Evolutionary conservation across 2,329 filamentous ascomycete species (phyloP).

Genomic region (Exophiala aquamarina): DNA sequence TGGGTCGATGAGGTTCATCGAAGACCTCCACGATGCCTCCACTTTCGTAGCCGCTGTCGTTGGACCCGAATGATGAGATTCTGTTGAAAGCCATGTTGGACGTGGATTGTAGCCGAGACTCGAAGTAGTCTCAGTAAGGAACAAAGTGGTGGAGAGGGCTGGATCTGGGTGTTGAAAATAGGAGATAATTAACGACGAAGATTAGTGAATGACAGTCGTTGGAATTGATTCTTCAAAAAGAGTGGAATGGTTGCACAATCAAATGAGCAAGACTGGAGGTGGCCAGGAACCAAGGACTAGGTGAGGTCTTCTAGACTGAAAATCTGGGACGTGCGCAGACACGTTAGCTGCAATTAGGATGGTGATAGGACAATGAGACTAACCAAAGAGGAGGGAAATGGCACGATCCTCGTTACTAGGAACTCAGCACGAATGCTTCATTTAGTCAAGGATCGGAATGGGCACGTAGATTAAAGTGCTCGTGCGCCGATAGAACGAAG

Average conservation of each 20-base stretch:
- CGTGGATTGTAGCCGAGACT: not conserved
- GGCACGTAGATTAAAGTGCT: slow-evolving; percentile 31
- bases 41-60: slow-evolving; percentile 65
- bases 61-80: slow-evolving; percentile 44
- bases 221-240: slow-evolving; percentile 17
- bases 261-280: slow-evolving; percentile 30
- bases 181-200: slow-evolving; percentile 21
- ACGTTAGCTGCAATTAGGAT: slow-evolving; percentile 15
- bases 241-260: slow-evolving; percentile 25
- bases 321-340: slow-evolving; percentile 20
- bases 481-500: slow-evolving; percentile 39
- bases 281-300: slow-evolving; percentile 25
- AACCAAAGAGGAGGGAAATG: slow-evolving; percentile 30
- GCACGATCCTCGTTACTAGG: slow-evolving; percentile 24
- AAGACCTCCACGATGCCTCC: slow-evolving; percentile 66
- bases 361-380: slow-evolving; percentile 17
- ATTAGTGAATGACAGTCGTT: slow-evolving; percentile 29
- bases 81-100: slow-evolving; percentile 57
- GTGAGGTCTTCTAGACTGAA: slow-evolving; percentile 22
- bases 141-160: not conserved
- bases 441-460: slow-evolving; percentile 45
- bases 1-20: slow-evolving; percentile 45
- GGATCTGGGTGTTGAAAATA: slow-evolving; percentile 3
- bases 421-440: slow-evolving; percentile 40
- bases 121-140: not conserved